phyloP scores from a whole-genome alignment of 73 alveolate species.

The Breviolum minutum region DNA sequence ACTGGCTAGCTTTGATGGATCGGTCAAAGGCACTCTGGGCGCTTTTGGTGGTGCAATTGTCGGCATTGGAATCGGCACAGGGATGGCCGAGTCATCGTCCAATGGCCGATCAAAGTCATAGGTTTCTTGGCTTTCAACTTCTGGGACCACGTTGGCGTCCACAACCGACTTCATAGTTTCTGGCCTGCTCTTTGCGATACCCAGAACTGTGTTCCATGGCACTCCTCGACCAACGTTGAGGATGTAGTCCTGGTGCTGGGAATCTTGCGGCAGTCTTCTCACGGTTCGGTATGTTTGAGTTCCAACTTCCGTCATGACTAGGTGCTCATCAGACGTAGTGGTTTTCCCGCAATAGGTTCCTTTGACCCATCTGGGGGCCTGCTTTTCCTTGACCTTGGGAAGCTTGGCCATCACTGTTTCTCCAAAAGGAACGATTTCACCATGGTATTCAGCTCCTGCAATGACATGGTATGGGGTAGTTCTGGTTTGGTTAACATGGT shows the following conservation, averaged over 20 bases:
- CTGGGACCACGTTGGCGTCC: neutral
- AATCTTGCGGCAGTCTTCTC: neutral
- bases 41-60: neutral
- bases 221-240: neutral
- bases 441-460: neutral
- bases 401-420: constrained; percentile 15
- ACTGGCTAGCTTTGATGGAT: neutral
- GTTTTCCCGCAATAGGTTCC: constrained; percentile 1
- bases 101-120: neutral
- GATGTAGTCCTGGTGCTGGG: neutral
- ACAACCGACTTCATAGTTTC: neutral
- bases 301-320: neutral
- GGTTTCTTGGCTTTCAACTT: neutral
- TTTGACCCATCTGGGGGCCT: neutral
- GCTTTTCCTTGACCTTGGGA: constrained; percentile 10
- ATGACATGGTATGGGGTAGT: neutral
- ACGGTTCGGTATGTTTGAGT: neutral
- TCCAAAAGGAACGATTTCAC: neutral
- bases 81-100: neutral
- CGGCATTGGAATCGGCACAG: neutral
- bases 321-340: neutral
- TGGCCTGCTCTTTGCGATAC: neutral
- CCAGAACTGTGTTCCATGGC: neutral
- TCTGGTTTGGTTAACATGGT: constrained; percentile 7
- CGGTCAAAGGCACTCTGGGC: too few relatives aligned